Evolutionary conservation across 768 basidiomycete species (phyloP).

Genomic region (Boletus pseudo-olivaceus): DNA sequence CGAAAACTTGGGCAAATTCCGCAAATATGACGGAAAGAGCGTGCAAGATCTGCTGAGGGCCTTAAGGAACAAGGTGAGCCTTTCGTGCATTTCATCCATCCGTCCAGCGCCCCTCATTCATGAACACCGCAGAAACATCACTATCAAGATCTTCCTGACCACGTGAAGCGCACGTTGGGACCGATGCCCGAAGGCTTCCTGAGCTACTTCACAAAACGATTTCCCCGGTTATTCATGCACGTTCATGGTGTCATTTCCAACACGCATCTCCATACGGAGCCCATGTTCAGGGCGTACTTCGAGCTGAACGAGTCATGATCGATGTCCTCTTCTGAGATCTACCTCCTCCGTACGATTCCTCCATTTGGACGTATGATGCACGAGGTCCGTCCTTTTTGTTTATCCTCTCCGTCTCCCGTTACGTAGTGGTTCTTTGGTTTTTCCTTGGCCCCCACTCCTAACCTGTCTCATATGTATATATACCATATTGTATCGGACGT

Average conservation of each 20-base stretch:
- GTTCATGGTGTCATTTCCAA: conserved; percentile 80
- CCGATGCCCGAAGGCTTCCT: conserved; percentile 92
- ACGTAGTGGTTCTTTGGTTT: not conserved
- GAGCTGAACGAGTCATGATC: conserved; percentile 53
- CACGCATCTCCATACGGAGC: conserved; percentile 72
- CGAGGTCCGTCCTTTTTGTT: not conserved
- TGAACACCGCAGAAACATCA: conserved; percentile 81
- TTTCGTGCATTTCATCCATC: not conserved
- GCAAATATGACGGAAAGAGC: conserved; percentile 91
- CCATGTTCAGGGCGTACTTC: conserved; percentile 91
- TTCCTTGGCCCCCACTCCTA: not conserved
- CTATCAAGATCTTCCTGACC: conserved; percentile 94
- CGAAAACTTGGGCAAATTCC: conserved; percentile 93
- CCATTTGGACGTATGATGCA: not conserved
- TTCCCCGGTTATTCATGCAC: conserved; percentile 87
- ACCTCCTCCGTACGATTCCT: not conserved
- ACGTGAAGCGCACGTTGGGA: conserved; percentile 84
- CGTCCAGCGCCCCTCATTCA: conserved; percentile 7
- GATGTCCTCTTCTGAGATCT: not conserved
- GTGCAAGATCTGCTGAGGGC: conserved; percentile 93
- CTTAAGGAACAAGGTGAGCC: conserved; percentile 85
- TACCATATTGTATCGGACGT: conserved; percentile 10
- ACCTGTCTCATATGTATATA: conserved; percentile 3
- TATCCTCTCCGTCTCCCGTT: not conserved
- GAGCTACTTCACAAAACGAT: conserved; percentile 90